Base-by-base conservation (phyloP, 768 basidiomycete genomes). In the Mrakia frigida region DNA sequence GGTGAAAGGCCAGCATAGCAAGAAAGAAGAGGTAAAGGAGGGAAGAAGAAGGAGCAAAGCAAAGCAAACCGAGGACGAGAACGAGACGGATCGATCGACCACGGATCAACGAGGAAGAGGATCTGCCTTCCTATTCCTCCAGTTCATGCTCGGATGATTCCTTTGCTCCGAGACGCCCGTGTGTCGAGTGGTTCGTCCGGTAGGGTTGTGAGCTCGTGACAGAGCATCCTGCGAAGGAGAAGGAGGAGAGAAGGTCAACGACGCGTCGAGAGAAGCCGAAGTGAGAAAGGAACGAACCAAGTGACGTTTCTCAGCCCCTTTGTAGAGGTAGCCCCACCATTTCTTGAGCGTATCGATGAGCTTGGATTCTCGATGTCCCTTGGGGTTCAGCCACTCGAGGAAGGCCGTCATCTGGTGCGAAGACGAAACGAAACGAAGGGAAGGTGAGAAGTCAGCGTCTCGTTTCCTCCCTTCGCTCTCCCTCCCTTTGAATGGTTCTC, bases 351-450 rank as follows among this genome's bases (percentile, higher is more conserved):
- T 84, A 69, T 89, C 88, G 84, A 91, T 92, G 61, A 95, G 86
- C 41, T 90, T 89, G 59, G 90, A 85, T 83, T 99, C 96, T 73
- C 96, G 89, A 73, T 90, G 88, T 6, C 97, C 96, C 85, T 94
- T 95, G 43, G 90, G 86, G 82, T 96, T 97, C 25, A 99, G 86
- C 95, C 96, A 99, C 6, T 89, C 87, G 41, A 93, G 83, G 81
- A 92, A 92, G 74, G 90, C 89, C 52, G 93, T 90, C 74, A 96
- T 83, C 95, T 98, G 82, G 65, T 74, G 78, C 13, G n/a, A 14
- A 71, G 37, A 25, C 78, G 33, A 78, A 37, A n/a, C n/a, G n/a
- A 80, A 78, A 75, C 73, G 75, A 25, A 18, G n/a, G n/a, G n/a
- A n/a, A n/a, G n/a, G n/a, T 11, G 28, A 25, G 28, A n/a, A n/a